Base-by-base conservation (phyloP, 108 stramenopile genomes). In the Nitzschia palea region DNA sequence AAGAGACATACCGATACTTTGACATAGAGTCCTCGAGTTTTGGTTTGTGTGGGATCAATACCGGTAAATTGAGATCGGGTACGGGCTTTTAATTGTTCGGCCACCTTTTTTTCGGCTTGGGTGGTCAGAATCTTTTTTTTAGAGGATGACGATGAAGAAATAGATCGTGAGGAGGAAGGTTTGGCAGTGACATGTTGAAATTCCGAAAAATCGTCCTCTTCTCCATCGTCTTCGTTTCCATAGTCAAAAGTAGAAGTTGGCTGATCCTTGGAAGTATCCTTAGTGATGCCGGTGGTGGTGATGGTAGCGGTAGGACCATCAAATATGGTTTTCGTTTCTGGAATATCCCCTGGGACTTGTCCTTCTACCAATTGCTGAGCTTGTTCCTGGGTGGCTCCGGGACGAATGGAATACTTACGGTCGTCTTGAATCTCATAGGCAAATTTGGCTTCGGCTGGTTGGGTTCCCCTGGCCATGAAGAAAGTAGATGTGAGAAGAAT, bases 341-440 rank as follows among this genome's bases (percentile, higher is more conserved):
- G 40, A 20, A 69, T 26, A n/a, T 71, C 70, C 6, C 56, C 56
- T 33, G 57, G 51, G 23, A 66, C 34, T 48, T 62, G 55, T 15
- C 80, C 80, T 3, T 67, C 36, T 12, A 28, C 59, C 53, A 77
- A 29, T 22, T 52, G 5, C 36, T 60, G 26, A 9, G 82, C 82
- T 55, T 83, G 77, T 35, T 70, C 65, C 30, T 15, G 26, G 14
- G 55, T 69, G 47, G 71, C 64, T 4, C 77, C 77, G 3, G 82
- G 82, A 23, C 76, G 77, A 5, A 83, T 32, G 0, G 59, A 61
- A 32, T 28, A 44, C 26, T 2, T 2, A 45, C 8, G 26, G 8
- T 64, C 62, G 3, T 47, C 45, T 40, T 44, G 36, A 20, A 64
- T 37, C 36, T 64, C 62, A 32, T 64, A 37, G 10, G 62, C 26